Conservation (phyloP, 1,284 basidiomycete species). For the Apiotrichum sp. region DNA sequence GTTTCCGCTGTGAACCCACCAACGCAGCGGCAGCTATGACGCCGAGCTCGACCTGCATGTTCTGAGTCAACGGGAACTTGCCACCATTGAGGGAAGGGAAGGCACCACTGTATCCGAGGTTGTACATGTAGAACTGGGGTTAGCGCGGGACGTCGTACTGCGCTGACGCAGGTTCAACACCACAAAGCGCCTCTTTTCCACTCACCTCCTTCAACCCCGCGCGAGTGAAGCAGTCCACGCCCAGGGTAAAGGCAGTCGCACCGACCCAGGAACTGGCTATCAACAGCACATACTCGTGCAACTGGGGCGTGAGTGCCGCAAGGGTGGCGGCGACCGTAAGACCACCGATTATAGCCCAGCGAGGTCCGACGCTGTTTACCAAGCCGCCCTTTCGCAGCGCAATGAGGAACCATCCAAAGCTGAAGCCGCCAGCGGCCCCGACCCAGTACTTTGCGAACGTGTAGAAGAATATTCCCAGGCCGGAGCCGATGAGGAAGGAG, state of each 20-base stretch:
- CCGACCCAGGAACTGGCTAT: conserved; percentile 70
- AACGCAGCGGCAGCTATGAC: conserved; percentile 64
- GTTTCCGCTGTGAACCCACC: conserved; percentile 45
- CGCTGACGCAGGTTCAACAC: conserved; percentile 53
- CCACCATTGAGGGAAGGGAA: conserved; percentile 69
- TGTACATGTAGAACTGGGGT: conserved; percentile 79
- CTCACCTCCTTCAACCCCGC: conserved; percentile 74
- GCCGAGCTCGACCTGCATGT: conserved; percentile 89
- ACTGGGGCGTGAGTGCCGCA: conserved; percentile 60
- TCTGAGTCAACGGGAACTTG: conserved; percentile 78
- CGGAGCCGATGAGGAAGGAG: conserved; percentile 75
- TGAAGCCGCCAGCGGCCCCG: conserved; percentile 82
- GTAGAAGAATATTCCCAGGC: conserved; percentile 78
- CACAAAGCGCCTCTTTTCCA: background rate
- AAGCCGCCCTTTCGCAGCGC: conserved; percentile 75
- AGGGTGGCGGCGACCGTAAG: conserved; percentile 55
- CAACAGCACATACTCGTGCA: conserved; percentile 74
- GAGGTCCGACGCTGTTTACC: conserved; percentile 63
- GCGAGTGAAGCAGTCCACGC: conserved; percentile 87
- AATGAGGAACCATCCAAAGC: conserved; percentile 78
- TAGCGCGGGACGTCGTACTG: conserved; percentile 45
- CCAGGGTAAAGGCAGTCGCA: conserved; percentile 84
- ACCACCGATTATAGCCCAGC: conserved; percentile 80
- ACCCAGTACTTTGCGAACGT: conserved; percentile 78
- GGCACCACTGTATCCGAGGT: conserved; percentile 64